Evolutionary conservation across 164 flowering plant species (phyloP).

Genomic region (Litsea cubeba): DNA sequence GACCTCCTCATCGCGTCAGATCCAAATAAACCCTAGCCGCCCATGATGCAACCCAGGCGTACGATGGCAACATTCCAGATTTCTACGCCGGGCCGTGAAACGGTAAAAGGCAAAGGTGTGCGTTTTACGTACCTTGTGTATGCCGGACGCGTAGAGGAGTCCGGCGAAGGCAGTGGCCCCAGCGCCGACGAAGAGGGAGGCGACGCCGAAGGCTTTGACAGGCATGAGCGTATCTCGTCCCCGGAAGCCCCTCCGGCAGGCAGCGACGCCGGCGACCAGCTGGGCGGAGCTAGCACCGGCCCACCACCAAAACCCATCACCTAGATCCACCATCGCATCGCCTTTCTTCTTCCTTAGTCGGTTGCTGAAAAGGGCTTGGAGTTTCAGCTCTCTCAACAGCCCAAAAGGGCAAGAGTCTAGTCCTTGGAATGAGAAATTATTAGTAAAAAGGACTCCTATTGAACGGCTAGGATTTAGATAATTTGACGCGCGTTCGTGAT

Average conservation of each 20-base stretch:
- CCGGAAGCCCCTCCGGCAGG: conserved; percentile 34
- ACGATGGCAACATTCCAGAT: no score
- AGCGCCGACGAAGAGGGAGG: conserved; percentile 78
- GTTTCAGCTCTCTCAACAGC: neutral
- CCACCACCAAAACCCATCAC: conserved; percentile 55
- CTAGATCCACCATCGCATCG: conserved; percentile 2
- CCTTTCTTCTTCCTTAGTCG: neutral
- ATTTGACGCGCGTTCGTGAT: no score
- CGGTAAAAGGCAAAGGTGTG: no score
- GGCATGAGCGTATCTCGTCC: conserved; percentile 56
- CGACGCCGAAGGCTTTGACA: conserved; percentile 70
- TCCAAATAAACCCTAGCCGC: neutral
- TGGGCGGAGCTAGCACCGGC: conserved; percentile 53
- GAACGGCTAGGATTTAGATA: neutral
- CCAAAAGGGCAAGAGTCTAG: no score
- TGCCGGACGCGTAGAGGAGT: conserved; percentile 45
- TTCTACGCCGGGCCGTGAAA: neutral
- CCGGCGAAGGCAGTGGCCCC: conserved; percentile 50
- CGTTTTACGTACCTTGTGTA: conserved; percentile 34
- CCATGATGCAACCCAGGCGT: no score
- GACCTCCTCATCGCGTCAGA: neutral
- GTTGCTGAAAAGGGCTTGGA: no score
- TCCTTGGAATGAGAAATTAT: no score
- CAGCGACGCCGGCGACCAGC: conserved; percentile 38
- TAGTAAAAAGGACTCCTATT: neutral